A percentile compares a stretch with the other conserved stretches of the same genome.
These are phyloP conservation scores for Collybia sordida DNA, from an alignment of 768 basidiomycete genomes.

Conservation along the genomic window DNA sequence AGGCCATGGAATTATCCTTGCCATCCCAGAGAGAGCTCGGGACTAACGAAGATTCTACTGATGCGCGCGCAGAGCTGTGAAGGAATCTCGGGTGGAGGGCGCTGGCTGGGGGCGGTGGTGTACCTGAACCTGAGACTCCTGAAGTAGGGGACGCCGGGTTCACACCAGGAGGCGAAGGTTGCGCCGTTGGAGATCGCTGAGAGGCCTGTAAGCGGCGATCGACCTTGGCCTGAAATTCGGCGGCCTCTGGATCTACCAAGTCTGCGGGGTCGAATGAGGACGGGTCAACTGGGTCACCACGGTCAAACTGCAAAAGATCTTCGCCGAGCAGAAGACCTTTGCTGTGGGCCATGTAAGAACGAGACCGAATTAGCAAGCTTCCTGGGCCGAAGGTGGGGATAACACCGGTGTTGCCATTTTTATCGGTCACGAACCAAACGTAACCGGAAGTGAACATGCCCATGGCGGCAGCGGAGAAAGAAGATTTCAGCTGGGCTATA, in stretches of 20 bases:
- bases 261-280: background rate
- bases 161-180: slow-evolving; percentile 26
- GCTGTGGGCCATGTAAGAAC: slow-evolving; percentile 32
- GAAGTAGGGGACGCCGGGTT: slow-evolving; percentile 43
- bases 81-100: slow-evolving; percentile 26
- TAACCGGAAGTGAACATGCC: slow-evolving; percentile 82
- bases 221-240: background rate
- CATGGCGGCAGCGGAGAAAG: slow-evolving; percentile 70
- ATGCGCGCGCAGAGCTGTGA: slow-evolving; percentile 15
- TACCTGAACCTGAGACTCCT: slow-evolving; percentile 28
- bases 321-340: slow-evolving; percentile 15
- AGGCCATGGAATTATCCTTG: background rate
- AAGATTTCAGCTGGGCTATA: slow-evolving; percentile 67
- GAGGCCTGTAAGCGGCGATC: slow-evolving; percentile 15
- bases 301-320: slow-evolving; percentile 4
- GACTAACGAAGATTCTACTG: background rate
- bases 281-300: slow-evolving; percentile 2
- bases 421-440: slow-evolving; percentile 85
- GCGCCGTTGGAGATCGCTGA: slow-evolving; percentile 17
- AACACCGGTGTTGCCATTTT: slow-evolving; percentile 58
- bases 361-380: slow-evolving; percentile 77
- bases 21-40: background rate
- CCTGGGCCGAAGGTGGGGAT: slow-evolving; percentile 88
- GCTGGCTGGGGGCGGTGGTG: slow-evolving; percentile 26
- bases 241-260: slow-evolving; percentile 1